A percentile compares a stretch with the other conserved stretches of the same genome.
phyloP scores from a whole-genome alignment of 2,329 filamentous ascomycete genomes.

The Elsinoe ampelina region DNA sequence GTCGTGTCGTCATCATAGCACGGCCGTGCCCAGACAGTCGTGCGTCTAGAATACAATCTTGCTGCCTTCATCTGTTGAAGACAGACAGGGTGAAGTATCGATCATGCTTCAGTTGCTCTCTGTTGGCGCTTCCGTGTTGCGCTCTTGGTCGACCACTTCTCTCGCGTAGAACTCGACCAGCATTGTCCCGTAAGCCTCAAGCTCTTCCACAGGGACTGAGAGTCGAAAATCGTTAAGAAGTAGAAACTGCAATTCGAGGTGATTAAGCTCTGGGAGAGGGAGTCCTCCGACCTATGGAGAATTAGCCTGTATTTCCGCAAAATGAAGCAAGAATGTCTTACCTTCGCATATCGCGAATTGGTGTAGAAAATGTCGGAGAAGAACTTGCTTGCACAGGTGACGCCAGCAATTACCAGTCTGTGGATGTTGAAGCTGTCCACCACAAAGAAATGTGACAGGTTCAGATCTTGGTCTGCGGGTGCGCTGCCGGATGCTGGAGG shows the following conservation, averaged over 20 bases:
- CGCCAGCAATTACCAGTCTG: conserved; percentile 87
- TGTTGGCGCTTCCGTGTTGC: not conserved
- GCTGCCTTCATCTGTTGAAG: not conserved
- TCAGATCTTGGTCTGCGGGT: conserved; percentile 28
- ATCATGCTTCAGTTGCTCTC: not conserved
- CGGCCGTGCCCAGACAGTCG: conserved; percentile 9
- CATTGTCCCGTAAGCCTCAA: conserved; percentile 97
- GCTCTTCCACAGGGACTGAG: conserved; percentile 83
- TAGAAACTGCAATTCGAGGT: conserved; percentile 91
- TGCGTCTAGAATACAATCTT: conserved; percentile 6
- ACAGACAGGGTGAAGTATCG: not conserved
- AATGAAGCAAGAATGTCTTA: conserved; percentile 36
- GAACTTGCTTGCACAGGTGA: conserved; percentile 98
- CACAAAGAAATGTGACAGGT: conserved; percentile 69
- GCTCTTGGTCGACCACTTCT: conserved; percentile 56
- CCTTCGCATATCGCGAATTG: conserved; percentile 98
- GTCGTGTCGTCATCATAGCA: conserved; percentile 13
- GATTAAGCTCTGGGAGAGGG: conserved; percentile 84
- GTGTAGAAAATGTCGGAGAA: conserved; percentile 99
- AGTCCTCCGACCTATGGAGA: conserved; percentile 73
- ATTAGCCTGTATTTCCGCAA: not conserved
- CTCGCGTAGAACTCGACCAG: conserved; percentile 94
- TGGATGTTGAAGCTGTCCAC: conserved; percentile 99
- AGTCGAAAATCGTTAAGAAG: conserved; percentile 93
- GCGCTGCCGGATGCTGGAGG: conserved; percentile 19